Evolutionary conservation across 805 yeast species (phyloP).

Genomic region (Pichia nanzhaoensis): DNA sequence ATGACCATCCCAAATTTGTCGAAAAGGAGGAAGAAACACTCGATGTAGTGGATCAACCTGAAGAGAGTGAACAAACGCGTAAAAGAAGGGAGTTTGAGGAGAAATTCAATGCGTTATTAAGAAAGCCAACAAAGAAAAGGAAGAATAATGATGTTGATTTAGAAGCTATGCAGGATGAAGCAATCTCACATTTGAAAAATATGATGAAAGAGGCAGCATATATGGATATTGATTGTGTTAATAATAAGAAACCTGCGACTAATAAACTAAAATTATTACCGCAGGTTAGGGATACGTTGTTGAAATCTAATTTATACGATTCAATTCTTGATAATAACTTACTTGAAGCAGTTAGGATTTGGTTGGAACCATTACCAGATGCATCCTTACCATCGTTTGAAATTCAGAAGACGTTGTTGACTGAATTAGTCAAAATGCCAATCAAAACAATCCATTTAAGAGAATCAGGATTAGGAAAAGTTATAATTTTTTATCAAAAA

Average conservation of each 20-base stretch:
- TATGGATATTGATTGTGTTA: constrained; percentile 52
- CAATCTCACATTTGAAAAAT: constrained; percentile 71
- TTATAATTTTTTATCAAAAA: constrained; percentile 86
- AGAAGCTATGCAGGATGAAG: constrained; percentile 92
- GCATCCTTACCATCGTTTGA: constrained; percentile 97
- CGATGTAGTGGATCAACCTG: constrained; percentile 2
- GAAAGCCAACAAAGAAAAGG: constrained; percentile 52
- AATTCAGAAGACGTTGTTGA: constrained; percentile 82
- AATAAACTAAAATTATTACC: constrained; percentile 74
- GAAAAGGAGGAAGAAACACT: neutral
- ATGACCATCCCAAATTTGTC: constrained; percentile 4
- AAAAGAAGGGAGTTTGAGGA: constrained; percentile 77
- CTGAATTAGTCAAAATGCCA: constrained; percentile 69
- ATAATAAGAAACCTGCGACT: constrained; percentile 62
- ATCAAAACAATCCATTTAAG: constrained; percentile 92
- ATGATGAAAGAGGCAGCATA: constrained; percentile 87
- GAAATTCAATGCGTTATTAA: constrained; percentile 69
- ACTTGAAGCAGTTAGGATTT: constrained; percentile 85
- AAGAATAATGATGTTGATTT: constrained; percentile 86
- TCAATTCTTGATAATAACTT: constrained; percentile 90
- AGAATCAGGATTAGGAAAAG: constrained; percentile 92
- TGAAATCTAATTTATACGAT: constrained; percentile 82
- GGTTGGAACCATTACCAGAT: constrained; percentile 98
- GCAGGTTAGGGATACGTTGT: constrained; percentile 66
- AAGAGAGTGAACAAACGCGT: constrained; percentile 31